Evolutionary conservation across 768 basidiomycete genomes (phyloP).

Genomic region (Leccinum uliginosum): DNA sequence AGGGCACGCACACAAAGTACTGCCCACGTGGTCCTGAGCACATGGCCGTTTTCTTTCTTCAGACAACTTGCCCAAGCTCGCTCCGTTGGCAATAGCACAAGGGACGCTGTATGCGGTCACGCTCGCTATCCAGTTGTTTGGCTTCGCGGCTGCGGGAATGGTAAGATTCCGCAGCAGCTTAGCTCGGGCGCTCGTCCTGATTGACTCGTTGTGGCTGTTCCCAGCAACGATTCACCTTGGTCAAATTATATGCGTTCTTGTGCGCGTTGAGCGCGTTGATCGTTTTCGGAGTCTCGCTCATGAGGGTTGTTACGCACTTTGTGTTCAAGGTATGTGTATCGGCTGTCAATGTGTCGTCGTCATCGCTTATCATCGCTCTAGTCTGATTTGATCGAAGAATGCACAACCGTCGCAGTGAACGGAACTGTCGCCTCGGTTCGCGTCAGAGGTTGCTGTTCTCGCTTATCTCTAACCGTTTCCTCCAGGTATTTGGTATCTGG

Average conservation of each 20-base stretch:
- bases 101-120: slow-evolving; percentile 53
- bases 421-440: slow-evolving; percentile 32
- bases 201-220: neutral
- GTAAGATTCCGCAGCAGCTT: slow-evolving; percentile 31
- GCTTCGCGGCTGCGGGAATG: slow-evolving; percentile 43
- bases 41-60: slow-evolving; percentile 12
- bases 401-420: slow-evolving; percentile 38
- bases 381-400: slow-evolving; percentile 57
- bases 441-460: neutral
- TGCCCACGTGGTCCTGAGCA: neutral
- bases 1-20: slow-evolving; percentile 20
- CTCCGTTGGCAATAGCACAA: slow-evolving; percentile 52
- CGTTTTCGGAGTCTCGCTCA: slow-evolving; percentile 47
- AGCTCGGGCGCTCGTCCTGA: neutral
- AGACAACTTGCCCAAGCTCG: slow-evolving; percentile 43
- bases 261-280: slow-evolving; percentile 45
- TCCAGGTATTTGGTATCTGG: slow-evolving; percentile 49
- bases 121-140: slow-evolving; percentile 51
- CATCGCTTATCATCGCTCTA: slow-evolving; percentile 21
- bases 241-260: slow-evolving; percentile 54
- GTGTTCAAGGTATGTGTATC: slow-evolving; percentile 51
- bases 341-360: neutral
- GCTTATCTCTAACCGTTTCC: slow-evolving; percentile 15
- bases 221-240: slow-evolving; percentile 52
- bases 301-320: slow-evolving; percentile 63